Conservation (phyloP, 2,329 filamentous ascomycete species). For the Trichoderma atrobrunneum region DNA sequence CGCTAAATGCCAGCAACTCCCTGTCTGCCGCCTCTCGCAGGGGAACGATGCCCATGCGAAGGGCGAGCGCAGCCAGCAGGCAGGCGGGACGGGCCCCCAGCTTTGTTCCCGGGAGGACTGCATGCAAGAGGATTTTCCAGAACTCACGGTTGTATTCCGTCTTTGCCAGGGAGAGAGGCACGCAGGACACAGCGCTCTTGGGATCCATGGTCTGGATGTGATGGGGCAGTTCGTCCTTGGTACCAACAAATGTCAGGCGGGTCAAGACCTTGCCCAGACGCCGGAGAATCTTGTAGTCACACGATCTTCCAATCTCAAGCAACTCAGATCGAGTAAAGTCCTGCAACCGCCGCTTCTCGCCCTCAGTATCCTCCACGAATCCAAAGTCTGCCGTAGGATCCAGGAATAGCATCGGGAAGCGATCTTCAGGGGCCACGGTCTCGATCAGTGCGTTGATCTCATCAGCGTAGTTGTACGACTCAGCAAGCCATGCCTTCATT, state of each 20-base stretch:
- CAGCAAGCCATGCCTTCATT: slow-evolving; percentile 49
- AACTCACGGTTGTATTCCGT: slow-evolving; percentile 38
- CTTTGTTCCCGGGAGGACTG: slow-evolving; percentile 48
- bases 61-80: slow-evolving; percentile 45
- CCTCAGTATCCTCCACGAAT: slow-evolving; percentile 18
- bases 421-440: slow-evolving; percentile 36
- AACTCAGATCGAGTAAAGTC: slow-evolving; percentile 45
- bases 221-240: slow-evolving; percentile 40
- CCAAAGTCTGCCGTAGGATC: slow-evolving; percentile 46
- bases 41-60: slow-evolving; percentile 47
- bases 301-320: slow-evolving; percentile 51
- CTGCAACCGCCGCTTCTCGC: slow-evolving; percentile 27
- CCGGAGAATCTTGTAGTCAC: slow-evolving; percentile 46
- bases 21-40: slow-evolving; percentile 40
- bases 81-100: slow-evolving; percentile 43
- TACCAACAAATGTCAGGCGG: slow-evolving; percentile 42
- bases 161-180: slow-evolving; percentile 43
- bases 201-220: slow-evolving; percentile 37
- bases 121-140: slow-evolving; percentile 48
- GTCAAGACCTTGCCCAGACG: slow-evolving; percentile 48
- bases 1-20: slow-evolving; percentile 41
- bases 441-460: slow-evolving; percentile 42
- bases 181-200: slow-evolving; percentile 36
- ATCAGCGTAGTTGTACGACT: slow-evolving; percentile 48
- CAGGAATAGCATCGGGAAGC: slow-evolving; percentile 48